Conservation (phyloP, 2,329 filamentous ascomycete species). For the Xylaria sp. region DNA sequence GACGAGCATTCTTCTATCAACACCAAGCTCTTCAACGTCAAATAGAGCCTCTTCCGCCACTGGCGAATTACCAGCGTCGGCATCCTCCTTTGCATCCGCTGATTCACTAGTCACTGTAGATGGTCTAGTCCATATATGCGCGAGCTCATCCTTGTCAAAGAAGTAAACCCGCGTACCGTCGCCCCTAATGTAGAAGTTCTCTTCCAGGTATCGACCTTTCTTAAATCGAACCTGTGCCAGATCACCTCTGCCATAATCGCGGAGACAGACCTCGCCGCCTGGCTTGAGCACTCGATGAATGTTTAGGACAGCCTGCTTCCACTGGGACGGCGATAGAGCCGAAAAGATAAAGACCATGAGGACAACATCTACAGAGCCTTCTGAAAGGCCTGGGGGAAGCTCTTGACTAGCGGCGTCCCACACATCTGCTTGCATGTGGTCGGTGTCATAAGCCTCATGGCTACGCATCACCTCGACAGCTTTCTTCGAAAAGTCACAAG, state of each 20-base stretch:
- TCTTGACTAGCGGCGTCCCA: constrained; percentile 82
- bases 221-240: constrained; percentile 96
- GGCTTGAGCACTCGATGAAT: constrained; percentile 83
- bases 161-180: constrained; percentile 98
- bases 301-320: constrained; percentile 80
- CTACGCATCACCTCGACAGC: constrained; percentile 90
- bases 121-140: constrained; percentile 69
- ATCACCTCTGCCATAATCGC: constrained; percentile 95
- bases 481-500: constrained; percentile 94
- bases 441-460: constrained; percentile 73
- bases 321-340: constrained; percentile 82
- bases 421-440: constrained; percentile 82
- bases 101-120: constrained; percentile 28
- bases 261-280: constrained; percentile 90
- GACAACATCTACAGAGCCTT: constrained; percentile 86
- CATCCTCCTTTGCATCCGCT: constrained; percentile 27
- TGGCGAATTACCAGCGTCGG: constrained; percentile 21
- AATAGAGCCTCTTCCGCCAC: constrained; percentile 51
- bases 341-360: constrained; percentile 98
- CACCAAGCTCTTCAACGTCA: constrained; percentile 75
- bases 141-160: constrained; percentile 85
- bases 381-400: constrained; percentile 75
- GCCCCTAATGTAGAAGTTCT: constrained; percentile 96
- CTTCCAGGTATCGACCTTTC: constrained; percentile 89
- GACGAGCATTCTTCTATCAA: constrained; percentile 87